phyloP scores from a whole-genome alignment of 2,329 filamentous ascomycete species.

The Talaromyces sp. region DNA sequence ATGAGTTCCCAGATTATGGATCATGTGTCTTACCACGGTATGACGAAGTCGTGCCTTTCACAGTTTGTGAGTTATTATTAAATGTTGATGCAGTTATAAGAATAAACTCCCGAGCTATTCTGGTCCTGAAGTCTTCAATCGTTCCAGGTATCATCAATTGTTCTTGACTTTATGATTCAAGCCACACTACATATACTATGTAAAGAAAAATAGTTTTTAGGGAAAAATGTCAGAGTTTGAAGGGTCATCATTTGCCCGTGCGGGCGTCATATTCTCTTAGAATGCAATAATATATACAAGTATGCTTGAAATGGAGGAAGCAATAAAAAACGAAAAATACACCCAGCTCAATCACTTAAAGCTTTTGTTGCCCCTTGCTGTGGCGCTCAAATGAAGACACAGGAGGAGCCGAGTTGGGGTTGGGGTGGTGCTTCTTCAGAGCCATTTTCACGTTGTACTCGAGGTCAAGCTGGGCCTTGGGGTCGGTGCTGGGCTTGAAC shows the following conservation, averaged over 20 bases:
- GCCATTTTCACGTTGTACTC: slow-evolving; percentile 50
- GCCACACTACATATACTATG: too few species aligned
- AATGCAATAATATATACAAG: neutral
- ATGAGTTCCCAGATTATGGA: too few species aligned
- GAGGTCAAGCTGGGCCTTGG: slow-evolving; percentile 53
- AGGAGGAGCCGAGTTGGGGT: slow-evolving; percentile 33
- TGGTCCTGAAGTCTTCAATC: too few species aligned
- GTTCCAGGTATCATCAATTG: too few species aligned
- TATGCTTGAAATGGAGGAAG: neutral
- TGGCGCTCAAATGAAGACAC: slow-evolving; percentile 34
- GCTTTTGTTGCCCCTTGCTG: slow-evolving; percentile 16
- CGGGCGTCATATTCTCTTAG: neutral
- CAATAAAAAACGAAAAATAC: neutral
- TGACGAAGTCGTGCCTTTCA: too few species aligned
- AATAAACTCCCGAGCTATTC: too few species aligned
- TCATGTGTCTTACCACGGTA: too few species aligned
- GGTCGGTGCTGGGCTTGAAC: slow-evolving; percentile 48
- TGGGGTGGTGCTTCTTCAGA: slow-evolving; percentile 27
- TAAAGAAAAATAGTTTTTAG: neutral
- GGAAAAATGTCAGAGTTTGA: neutral
- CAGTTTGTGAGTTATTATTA: too few species aligned
- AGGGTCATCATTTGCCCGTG: neutral
- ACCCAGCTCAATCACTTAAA: neutral
- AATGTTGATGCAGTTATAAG: too few species aligned
- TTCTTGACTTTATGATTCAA: too few species aligned